Evolutionary conservation across 176 grass and related monocot genomes (phyloP), one percentile per base, ranked within the genome.

Genomic region (Aechmea fasciata): DNA sequence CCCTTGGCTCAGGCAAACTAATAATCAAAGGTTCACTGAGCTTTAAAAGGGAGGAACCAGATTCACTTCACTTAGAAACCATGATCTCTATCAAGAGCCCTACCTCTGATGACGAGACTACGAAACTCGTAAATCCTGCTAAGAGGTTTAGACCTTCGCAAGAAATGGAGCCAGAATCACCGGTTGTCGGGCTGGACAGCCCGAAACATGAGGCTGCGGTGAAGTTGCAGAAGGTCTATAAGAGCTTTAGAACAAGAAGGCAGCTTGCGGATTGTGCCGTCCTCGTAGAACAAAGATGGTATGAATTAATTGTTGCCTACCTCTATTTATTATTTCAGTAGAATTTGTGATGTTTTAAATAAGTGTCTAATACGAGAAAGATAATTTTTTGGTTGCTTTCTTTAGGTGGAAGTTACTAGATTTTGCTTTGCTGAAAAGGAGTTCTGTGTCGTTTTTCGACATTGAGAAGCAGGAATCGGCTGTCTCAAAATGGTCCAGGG

Each of bases 241-340:
- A 89, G 83, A 85, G 92, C 49, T 96, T 96, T 65, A 77, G 92
- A 55, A 96, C 83, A 19, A 91, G 92, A 77, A 73, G 85, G 10
- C 85, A 89, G 76, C 88, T 96, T 48, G 88, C 88, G 1, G 92
- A 96, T 80, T 96, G 92, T 33, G 92, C 88, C 26, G 85, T 96
- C 67, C 82, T 96, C 26, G 88, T 87, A 54, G 92, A 96, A 75
- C 92, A 96, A 68, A 81, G 82, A 4, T 96, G 92, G 92, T 96
- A 87, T 70, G 75, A 49, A 53, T 52, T 70, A 6, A 33, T 5
- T 33, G 29, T 33, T 28, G 9, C 4, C 14, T 84, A 68, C 12
- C 41, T 69, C 69, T 64, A 57, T 2, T 5, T 65, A 11, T 69
- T 64, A 53, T 2, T 5, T 59, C 11, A 51, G 59, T 52, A 15